Evolutionary conservation across 2,329 filamentous ascomycete species (phyloP), one percentile per base, ranked within the genome.

Genomic region (Cladosporium oxysporum): DNA sequence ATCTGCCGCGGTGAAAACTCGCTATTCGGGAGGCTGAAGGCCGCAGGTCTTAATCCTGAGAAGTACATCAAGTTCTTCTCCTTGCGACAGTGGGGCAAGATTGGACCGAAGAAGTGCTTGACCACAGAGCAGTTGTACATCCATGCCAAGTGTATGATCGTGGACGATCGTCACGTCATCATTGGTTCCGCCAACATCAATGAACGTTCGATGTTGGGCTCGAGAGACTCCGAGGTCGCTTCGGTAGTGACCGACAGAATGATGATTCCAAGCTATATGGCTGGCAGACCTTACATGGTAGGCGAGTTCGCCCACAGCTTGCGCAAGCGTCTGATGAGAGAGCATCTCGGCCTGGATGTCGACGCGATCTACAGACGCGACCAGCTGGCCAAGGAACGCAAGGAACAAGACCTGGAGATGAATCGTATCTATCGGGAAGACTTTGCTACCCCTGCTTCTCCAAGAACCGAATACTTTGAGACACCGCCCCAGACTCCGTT

Each of bases 131-230:
- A 98, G 79, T 85, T 99, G 12, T 99, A 99, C 76, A 98, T 99
- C 66, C 95, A 99, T 74, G 95, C 95, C 68, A 99, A 99, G 80
- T 91, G 91, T 70, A 98, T 98, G 83, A 86, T 99, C 65, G 94
- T 97, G 5, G 95, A 99, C 77, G 95, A 99, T 74, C 88, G 94
- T 37, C 88, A 95, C 66, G 94, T 90, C 23, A 88, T 99, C 68
- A 99, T 99, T 72, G 95, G 95, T 21, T 98, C 94, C 55, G 95
- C 95, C 62, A 99, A 99, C 76, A 98, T 99, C 83, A 99, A 99
- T 73, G 95, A 99, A 78, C 89, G 95, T 55, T 98, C 94, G 7
- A 93, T 98, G 92, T 79, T 97, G 68, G 95, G 95, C 10, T 90
- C 87, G 58, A 88, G 95, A 73, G 95, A 99, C 78, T 97, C 94